phyloP scores from a whole-genome alignment of 208 protist genomes.

The Leishmania lainsoni region DNA sequence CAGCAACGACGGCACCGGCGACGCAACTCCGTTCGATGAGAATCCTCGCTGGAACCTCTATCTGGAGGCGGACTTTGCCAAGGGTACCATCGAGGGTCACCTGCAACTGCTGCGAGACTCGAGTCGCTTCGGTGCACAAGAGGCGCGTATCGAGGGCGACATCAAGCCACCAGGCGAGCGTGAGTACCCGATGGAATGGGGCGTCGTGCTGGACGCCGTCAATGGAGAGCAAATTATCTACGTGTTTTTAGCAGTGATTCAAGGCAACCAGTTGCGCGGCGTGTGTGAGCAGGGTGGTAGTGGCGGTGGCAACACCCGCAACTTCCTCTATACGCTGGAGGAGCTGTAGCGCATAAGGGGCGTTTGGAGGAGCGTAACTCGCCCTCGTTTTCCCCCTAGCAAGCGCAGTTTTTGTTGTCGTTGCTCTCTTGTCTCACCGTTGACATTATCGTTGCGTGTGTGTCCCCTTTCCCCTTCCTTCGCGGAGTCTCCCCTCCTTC shows the following conservation, averaged over 20 bases:
- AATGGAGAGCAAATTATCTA: conserved; percentile 75
- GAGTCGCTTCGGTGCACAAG: conserved; percentile 60
- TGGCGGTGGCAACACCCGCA: conserved; percentile 57
- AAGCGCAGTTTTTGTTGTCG: not conserved
- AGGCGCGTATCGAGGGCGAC: conserved; percentile 77
- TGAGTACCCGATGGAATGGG: conserved; percentile 91
- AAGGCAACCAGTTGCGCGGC: conserved; percentile 86
- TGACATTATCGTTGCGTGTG: not conserved
- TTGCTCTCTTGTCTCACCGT: not conserved
- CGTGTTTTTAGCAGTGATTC: conserved; percentile 80
- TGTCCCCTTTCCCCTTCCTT: not conserved
- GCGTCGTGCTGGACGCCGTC: conserved; percentile 54
- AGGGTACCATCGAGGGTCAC: conserved; percentile 70
- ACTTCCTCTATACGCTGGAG: conserved; percentile 85
- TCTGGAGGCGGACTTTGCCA: conserved; percentile 75
- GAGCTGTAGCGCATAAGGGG: conserved; percentile 54
- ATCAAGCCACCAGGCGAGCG: conserved; percentile 79
- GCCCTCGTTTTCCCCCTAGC: not conserved
- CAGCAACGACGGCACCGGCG: conserved; percentile 38
- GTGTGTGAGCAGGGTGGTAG: conserved; percentile 67
- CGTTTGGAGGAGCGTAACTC: not conserved
- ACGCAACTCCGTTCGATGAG: conserved; percentile 84
- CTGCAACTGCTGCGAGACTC: conserved; percentile 71
- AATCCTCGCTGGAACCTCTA: conserved; percentile 79
- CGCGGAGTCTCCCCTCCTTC: not conserved